These are phyloP conservation scores for Cryptococcus deneoformans DNA, from an alignment of 1,284 basidiomycete species.

Conservation along the genomic window DNA sequence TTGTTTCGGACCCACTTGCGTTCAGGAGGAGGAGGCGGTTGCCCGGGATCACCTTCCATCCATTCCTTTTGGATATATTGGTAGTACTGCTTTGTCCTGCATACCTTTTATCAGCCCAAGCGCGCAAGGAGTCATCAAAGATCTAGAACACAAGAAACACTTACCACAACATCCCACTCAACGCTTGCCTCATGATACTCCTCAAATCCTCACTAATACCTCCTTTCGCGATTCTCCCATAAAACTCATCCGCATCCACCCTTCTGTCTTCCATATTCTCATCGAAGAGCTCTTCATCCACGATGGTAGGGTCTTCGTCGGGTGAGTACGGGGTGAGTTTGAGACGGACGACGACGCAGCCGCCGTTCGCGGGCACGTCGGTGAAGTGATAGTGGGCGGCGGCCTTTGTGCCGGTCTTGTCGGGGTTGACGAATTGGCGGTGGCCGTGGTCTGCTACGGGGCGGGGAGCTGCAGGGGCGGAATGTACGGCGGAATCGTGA, in stretches of 20 bases:
- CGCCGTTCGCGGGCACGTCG: conserved; percentile 83
- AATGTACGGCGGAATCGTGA: conserved; percentile 57
- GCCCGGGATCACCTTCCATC: conserved; percentile 91
- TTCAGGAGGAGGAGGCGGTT: conserved; percentile 89
- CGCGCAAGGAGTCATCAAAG: too few species aligned
- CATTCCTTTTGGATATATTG: conserved; percentile 95
- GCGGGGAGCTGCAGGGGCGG: conserved; percentile 46
- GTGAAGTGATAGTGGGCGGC: conserved; percentile 87
- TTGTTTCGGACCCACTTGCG: conserved; percentile 81
- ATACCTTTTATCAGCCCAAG: too few species aligned
- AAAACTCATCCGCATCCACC: conserved; percentile 95
- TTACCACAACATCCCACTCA: conserved; percentile 93
- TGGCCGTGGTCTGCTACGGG: conserved; percentile 29
- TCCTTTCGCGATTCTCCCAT: conserved; percentile 71
- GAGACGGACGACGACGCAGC: conserved; percentile 91
- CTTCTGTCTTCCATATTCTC: conserved; percentile 82
- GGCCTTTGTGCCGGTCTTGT: conserved; percentile 84
- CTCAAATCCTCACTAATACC: conserved; percentile 87
- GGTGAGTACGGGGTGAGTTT: conserved; percentile 81
- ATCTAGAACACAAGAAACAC: too few species aligned
- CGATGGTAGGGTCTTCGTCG: conserved; percentile 70
- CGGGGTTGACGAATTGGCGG: conserved; percentile 74
- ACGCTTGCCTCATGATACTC: conserved; percentile 96
- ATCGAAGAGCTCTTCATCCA: conserved; percentile 89
- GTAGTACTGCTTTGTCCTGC: conserved; percentile 85